Evolutionary conservation across 2,329 filamentous ascomycete genomes (phyloP), one percentile per base, ranked within the genome.

Genomic region (Fusarium ambrosium): DNA sequence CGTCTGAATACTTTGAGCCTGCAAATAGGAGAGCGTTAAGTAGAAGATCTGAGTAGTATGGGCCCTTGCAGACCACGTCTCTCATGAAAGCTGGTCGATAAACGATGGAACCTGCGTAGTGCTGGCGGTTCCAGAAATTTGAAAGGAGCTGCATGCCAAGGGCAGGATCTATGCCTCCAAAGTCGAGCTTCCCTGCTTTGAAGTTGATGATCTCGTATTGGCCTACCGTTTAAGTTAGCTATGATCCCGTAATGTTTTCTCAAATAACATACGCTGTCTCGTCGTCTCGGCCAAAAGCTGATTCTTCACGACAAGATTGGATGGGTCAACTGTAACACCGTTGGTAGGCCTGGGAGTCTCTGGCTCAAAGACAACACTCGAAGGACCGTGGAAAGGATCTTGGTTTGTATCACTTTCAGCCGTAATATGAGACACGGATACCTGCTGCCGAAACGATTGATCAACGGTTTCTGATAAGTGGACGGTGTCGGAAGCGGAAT

Each of bases 41-140:
- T 2, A 91, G 82, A 2, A 89, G 81, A 55, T 89, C 86, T 0
- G 89, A 90, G 70, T 89, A 91, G 76, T 90, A 90, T 0, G 87
- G 87, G 0, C 89, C 89, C 7, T 83, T 80, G 55, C 85, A 85
- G 56, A 87, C 88, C 88, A 89, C 87, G 73, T 87, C 85, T 3
- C 85, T 77, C 86, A 88, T 89, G 56, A 90, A 88, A 0, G 84
- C 85, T 0, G 88, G 86, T 0, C 89, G 85, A 76, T 90, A 89
- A 1, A 85, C 86, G 51, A 89, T 81, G 2, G 69, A 41, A 1
- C 68, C 68, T 0, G 85, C 84, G 62, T 87, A 84, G 62, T 89
- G 86, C 59, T 89, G 88, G 7, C 88, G 85, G 71, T 87, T 89
- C 87, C 87, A 89, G 64, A 89, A 86, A 0, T 90, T 77, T 1